phyloP scores from a whole-genome alignment of 2,329 filamentous ascomycete genomes.

The Aspergillus proliferans region DNA sequence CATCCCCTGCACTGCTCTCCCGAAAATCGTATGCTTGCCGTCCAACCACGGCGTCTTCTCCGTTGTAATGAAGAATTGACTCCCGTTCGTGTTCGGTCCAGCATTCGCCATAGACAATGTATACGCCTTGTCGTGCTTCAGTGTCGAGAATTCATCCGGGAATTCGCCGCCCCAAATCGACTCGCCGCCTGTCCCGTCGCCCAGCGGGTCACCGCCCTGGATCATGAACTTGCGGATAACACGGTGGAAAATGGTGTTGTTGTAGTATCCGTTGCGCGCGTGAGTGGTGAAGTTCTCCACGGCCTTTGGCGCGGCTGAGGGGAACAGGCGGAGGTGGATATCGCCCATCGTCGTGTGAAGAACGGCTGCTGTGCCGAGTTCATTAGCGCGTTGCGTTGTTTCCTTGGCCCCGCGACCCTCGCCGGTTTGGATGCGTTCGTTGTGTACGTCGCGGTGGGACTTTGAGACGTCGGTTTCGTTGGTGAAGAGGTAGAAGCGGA shows the following conservation, averaged over 20 bases:
- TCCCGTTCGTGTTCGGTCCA: constrained; percentile 88
- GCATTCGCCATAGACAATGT: constrained; percentile 98
- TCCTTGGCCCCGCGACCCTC: constrained; percentile 32
- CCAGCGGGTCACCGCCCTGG: constrained; percentile 72
- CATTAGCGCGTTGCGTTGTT: constrained; percentile 55
- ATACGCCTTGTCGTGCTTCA: constrained; percentile 94
- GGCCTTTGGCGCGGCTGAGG: constrained; percentile 83
- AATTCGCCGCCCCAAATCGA: constrained; percentile 92
- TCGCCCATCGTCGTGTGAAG: constrained; percentile 92
- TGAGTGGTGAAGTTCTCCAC: constrained; percentile 98
- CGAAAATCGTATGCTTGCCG: constrained; percentile 93
- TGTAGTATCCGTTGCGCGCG: constrained; percentile 85
- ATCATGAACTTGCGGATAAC: constrained; percentile 99
- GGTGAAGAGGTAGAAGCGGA: constrained; percentile 96
- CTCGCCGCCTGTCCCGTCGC: constrained; percentile 83
- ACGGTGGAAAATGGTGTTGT: constrained; percentile 94
- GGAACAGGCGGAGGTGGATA: constrained; percentile 88
- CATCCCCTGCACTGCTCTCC: constrained; percentile 78
- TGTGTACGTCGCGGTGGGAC: constrained; percentile 82
- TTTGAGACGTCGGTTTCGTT: constrained; percentile 81
- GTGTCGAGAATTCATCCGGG: constrained; percentile 82
- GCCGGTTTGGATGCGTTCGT: constrained; percentile 73
- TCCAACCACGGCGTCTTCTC: constrained; percentile 97
- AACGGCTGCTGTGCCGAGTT: constrained; percentile 72
- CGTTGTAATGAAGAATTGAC: constrained; percentile 97